Percentiles rank a stretch among this genome's conserved stretches.
These are phyloP conservation scores for Xenoacremonium recifei DNA, from an alignment of 2,329 filamentous ascomycete species.

Conservation along the genomic window DNA sequence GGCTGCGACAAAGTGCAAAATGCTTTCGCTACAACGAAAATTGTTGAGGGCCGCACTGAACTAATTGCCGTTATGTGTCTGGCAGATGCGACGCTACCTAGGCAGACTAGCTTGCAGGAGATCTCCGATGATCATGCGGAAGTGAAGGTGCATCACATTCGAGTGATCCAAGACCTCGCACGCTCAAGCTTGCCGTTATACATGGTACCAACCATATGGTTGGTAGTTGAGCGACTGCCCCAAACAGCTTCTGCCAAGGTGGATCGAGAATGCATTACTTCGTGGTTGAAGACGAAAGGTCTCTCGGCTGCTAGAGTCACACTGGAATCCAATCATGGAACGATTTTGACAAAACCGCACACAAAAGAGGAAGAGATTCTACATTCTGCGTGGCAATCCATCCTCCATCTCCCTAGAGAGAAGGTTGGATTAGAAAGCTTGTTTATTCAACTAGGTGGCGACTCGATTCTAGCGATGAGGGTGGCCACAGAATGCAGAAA, in stretches of 20 bases:
- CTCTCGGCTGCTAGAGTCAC: not conserved
- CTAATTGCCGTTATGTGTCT: not conserved
- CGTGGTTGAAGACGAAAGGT: conserved; percentile 6
- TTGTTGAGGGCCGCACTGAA: not conserved
- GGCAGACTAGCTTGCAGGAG: not conserved
- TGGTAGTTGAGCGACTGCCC: conserved; percentile 12
- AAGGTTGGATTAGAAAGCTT: conserved; percentile 26
- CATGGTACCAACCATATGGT: conserved; percentile 17
- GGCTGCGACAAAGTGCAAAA: not conserved
- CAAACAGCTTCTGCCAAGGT: conserved; percentile 14
- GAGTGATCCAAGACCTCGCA: not conserved
- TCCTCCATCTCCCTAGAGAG: not conserved
- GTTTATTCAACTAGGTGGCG: conserved; percentile 13
- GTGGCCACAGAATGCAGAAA: conserved; percentile 8
- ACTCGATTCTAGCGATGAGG: conserved; percentile 25
- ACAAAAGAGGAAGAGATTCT: conserved; percentile 20
- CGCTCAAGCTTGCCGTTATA: conserved; percentile 10
- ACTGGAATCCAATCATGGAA: not conserved
- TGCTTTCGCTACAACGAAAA: conserved; percentile 1
- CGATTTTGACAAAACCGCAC: conserved; percentile 12
- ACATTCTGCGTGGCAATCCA: not conserved
- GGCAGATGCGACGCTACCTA: not conserved
- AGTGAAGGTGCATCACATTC: not conserved
- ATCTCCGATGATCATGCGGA: not conserved
- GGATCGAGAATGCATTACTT: conserved; percentile 10